phyloP scores from a whole-genome alignment of 306 rosid genomes.

The Neltuma alba region DNA sequence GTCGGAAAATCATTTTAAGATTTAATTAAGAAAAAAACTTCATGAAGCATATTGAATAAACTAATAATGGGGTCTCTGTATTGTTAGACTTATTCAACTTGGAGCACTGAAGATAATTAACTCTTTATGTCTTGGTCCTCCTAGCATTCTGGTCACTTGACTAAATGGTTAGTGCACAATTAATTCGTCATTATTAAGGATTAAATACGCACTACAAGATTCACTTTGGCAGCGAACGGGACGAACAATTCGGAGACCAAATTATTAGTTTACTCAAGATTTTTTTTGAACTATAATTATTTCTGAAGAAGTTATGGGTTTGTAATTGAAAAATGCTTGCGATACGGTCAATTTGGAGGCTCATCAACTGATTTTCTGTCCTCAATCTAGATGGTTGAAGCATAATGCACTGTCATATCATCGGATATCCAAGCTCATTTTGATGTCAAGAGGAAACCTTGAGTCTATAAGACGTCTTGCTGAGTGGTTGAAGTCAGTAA shows the following conservation, averaged over 20 bases:
- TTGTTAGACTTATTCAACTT: neutral
- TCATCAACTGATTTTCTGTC: constrained; percentile 31
- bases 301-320: constrained; percentile 3
- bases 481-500: constrained; percentile 73
- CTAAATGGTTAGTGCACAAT: neutral
- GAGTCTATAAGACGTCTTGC: constrained; percentile 59
- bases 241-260: neutral
- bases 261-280: neutral
- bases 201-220: neutral
- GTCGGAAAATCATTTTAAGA: too few relatives aligned
- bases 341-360: constrained; percentile 21
- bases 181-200: neutral
- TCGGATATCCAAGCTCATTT: constrained; percentile 83
- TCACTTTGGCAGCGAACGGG: neutral
- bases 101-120: neutral
- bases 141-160: neutral
- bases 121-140: neutral
- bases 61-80: neutral
- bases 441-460: constrained; percentile 74
- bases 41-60: neutral
- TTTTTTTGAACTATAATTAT: neutral
- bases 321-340: constrained; percentile 1
- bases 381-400: constrained; percentile 82
- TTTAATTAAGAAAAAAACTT: too few relatives aligned
- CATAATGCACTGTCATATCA: constrained; percentile 82